These are phyloP conservation scores for Ramichloridium luteum DNA, from an alignment of 2,329 filamentous ascomycete species.

Conservation along the genomic window DNA sequence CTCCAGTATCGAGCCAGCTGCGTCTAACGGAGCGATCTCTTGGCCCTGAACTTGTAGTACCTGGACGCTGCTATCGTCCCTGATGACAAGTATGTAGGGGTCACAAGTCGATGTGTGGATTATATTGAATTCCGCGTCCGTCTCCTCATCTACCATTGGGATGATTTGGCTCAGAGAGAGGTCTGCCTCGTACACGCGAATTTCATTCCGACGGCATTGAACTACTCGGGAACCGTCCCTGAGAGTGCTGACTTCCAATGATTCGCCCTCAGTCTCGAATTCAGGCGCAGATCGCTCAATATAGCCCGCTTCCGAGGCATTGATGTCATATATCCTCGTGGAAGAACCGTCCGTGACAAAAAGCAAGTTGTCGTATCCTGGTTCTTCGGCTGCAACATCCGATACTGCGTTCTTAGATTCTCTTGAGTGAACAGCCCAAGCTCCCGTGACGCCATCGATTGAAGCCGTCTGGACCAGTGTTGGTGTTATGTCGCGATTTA, in stretches of 20 bases:
- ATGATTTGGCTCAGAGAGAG: slow-evolving; percentile 82
- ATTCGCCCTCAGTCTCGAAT: slow-evolving; percentile 81
- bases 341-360: slow-evolving; percentile 20
- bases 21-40: slow-evolving; percentile 45
- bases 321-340: slow-evolving; percentile 19
- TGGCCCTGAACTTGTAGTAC: slow-evolving; percentile 61
- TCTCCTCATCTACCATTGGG: slow-evolving; percentile 84
- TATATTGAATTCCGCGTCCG: slow-evolving; percentile 65
- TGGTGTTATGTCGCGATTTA: slow-evolving; percentile 69
- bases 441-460: slow-evolving; percentile 58
- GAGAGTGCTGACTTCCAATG: slow-evolving; percentile 73
- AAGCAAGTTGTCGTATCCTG: slow-evolving; percentile 16
- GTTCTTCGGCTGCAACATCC: slow-evolving; percentile 1
- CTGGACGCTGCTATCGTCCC: slow-evolving; percentile 71
- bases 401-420: slow-evolving; percentile 2
- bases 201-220: slow-evolving; percentile 74
- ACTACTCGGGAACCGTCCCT: slow-evolving; percentile 71
- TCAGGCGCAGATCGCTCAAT: slow-evolving; percentile 62
- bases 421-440: slow-evolving; percentile 59
- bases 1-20: slow-evolving; percentile 53
- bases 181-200: slow-evolving; percentile 87
- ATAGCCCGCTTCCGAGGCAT: slow-evolving; percentile 9
- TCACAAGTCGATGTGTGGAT: slow-evolving; percentile 74
- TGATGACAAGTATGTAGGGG: slow-evolving; percentile 69
- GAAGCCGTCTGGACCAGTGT: slow-evolving; percentile 56